A percentile compares a stretch with the other conserved stretches of the same genome.
phyloP scores from a whole-genome alignment of 345 rosid species.

The Tarenaya hassleriana region DNA sequence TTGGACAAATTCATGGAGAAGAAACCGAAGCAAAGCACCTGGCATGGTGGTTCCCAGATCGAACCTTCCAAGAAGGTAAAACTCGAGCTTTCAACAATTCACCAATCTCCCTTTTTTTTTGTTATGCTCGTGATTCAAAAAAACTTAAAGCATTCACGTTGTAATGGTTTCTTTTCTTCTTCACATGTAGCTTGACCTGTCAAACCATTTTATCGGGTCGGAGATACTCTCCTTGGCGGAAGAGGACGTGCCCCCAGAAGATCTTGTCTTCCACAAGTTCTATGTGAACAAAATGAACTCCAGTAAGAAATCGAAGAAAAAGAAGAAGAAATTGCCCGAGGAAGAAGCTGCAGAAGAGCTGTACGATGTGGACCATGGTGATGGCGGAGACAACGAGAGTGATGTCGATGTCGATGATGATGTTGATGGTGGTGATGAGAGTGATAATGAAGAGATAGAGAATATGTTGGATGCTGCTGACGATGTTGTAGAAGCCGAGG shows the following conservation, averaged over 20 bases:
- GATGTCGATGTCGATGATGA: constrained; percentile 51
- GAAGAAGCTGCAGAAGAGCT: constrained; percentile 74
- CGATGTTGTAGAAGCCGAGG: constrained; percentile 43
- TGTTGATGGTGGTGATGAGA: constrained; percentile 67
- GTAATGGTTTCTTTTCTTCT: constrained; percentile 11
- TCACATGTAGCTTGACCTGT: constrained; percentile 59
- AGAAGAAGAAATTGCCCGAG: constrained; percentile 65
- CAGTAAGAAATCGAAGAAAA: constrained; percentile 57
- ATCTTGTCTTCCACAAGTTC: constrained; percentile 89
- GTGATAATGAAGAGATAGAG: constrained; percentile 87
- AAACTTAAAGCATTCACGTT: not conserved
- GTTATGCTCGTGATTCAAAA: too few relatives aligned
- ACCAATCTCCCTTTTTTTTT: too few relatives aligned
- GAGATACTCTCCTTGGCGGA: constrained; percentile 85
- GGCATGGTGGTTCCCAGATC: constrained; percentile 98
- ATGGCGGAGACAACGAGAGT: constrained; percentile 42
- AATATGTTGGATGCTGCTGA: constrained; percentile 61
- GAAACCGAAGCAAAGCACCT: constrained; percentile 68
- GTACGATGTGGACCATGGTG: constrained; percentile 53
- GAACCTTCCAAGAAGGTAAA: constrained; percentile 91
- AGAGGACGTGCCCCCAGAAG: constrained; percentile 86
- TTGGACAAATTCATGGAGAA: constrained; percentile 98
- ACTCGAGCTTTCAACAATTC: constrained; percentile 6
- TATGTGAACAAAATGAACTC: constrained; percentile 73
- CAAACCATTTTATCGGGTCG: constrained; percentile 64